These are phyloP conservation scores for Starmerella potacharoeniae DNA, from an alignment of 805 yeast genomes.

Conservation along the genomic window DNA sequence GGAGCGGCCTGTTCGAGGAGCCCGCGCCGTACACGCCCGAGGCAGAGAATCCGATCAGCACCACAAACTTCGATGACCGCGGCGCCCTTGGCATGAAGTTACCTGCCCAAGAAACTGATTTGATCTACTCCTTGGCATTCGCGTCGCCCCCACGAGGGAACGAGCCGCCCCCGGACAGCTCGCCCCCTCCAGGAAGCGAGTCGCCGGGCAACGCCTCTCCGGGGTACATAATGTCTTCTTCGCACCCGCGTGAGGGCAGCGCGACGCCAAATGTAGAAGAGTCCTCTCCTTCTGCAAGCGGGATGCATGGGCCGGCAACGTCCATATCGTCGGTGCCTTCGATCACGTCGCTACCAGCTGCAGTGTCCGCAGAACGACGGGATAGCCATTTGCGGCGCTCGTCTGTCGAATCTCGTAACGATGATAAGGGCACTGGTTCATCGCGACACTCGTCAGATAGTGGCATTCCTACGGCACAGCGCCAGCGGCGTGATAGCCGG, in stretches of 20 bases:
- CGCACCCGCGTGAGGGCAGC: too few species aligned
- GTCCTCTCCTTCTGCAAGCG: background rate
- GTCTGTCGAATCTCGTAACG: background rate
- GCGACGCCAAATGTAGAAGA: background rate
- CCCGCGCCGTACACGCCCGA: constrained; percentile 74
- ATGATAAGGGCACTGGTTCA: background rate
- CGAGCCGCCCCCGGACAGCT: background rate
- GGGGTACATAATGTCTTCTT: too few species aligned
- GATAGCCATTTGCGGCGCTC: background rate
- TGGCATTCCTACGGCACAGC: background rate
- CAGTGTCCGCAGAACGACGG: background rate
- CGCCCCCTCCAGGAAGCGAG: background rate
- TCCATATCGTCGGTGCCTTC: background rate
- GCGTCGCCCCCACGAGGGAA: background rate
- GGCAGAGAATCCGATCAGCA: constrained; percentile 67
- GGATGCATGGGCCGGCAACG: background rate
- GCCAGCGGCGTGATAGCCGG: constrained; percentile 10
- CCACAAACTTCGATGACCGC: constrained; percentile 82
- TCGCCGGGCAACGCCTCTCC: background rate
- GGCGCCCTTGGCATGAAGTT: constrained; percentile 49
- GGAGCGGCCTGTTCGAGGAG: constrained; percentile 63
- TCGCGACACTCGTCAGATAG: background rate
- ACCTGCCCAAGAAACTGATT: constrained; percentile 14
- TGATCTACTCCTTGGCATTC: constrained; percentile 7
- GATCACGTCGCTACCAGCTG: background rate